Conservation (phyloP, 2,329 filamentous ascomycete genomes). For the Malbranchea cinnamomea region DNA sequence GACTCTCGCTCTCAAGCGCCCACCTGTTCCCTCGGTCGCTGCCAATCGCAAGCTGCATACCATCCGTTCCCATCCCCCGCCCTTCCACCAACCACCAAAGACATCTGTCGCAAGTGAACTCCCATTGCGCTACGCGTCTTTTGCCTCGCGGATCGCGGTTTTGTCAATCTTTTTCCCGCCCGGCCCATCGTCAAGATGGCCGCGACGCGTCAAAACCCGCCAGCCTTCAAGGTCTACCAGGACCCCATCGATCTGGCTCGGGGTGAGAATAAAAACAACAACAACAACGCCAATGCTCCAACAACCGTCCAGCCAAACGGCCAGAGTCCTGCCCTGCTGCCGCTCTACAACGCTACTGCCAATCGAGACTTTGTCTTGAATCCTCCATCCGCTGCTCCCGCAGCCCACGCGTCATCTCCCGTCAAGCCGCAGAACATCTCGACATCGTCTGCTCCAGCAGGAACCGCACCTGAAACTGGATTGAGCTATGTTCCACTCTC, state of each 20-base stretch:
- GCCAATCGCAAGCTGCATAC: too few relatives aligned
- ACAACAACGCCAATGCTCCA: conserved; percentile 12
- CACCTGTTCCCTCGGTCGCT: too few relatives aligned
- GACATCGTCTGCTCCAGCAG: conserved; percentile 41
- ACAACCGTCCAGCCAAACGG: conserved; percentile 17
- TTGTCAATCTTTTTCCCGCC: conserved; percentile 6
- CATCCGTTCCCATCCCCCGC: too few relatives aligned
- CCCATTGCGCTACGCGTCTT: too few relatives aligned
- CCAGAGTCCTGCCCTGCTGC: too few relatives aligned
- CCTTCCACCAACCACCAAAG: too few relatives aligned
- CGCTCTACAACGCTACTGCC: conserved; percentile 19
- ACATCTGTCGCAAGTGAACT: too few relatives aligned
- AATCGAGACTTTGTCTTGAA: conserved; percentile 53
- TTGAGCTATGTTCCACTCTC: conserved; percentile 49
- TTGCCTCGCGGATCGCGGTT: too few relatives aligned
- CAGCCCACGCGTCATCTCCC: conserved; percentile 47
- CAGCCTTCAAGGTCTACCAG: conserved; percentile 43
- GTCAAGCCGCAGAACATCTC: conserved; percentile 45
- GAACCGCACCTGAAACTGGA: conserved; percentile 44
- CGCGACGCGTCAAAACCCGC: conserved; percentile 27
- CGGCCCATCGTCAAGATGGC: conserved; percentile 17
- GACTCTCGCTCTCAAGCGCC: too few relatives aligned
- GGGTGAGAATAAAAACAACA: too few relatives aligned
- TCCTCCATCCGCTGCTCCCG: conserved; percentile 35
- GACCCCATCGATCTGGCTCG: too few relatives aligned